Evolutionary conservation across 2,329 filamentous ascomycete species (phyloP), one percentile per base, ranked within the genome.

Genomic region (Colletotrichum tabaci): DNA sequence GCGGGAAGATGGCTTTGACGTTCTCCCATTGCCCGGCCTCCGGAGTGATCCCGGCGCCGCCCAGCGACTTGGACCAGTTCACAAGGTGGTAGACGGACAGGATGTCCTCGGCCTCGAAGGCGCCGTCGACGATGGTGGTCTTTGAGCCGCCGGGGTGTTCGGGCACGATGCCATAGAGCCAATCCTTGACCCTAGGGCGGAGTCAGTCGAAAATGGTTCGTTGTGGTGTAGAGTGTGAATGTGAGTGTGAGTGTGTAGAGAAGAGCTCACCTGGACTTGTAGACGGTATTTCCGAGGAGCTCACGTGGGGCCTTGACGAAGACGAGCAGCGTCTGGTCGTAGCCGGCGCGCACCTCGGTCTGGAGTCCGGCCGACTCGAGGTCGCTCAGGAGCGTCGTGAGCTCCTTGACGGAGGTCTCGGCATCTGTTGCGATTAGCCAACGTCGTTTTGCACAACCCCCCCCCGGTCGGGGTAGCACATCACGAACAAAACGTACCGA

Each of bases 61-160:
- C 90, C 9, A 89, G 82, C 26, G 86, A 82, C 74, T 86, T 87
- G 21, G 86, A 82, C 84, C 87, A 90, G 23, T 85, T 87, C 42
- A 93, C 86, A 56, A 94, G 87, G 72, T 93, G 90, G 77, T 93
- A 91, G 55, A 94, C 87, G 58, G 92, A 92, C 12, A 93, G 87
- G 9, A 94, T 84, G 53, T 93, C 87, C 78, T 95, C 93, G 21
- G 92, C 88, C 76, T 93, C 91, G 49, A 78, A 84, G 4, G 75
- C 76, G 13, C 78, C 82, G 82, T 89, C 76, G 87, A 86, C 63
- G 86, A 86, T 35, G 83, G 89, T 77, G 87, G 87, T 66, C 80
- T 83, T 80, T 84, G 85, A 74, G 85, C 85, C 73, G 81, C 85
- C 84, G 0, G 93, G 93, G 63, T 92, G 89, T 50, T 87, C 86